A percentile compares a stretch with the other conserved stretches of the same genome.
Evolutionary conservation across 176 grass and related monocot genomes (phyloP).

Genomic region (Oryza meridionalis): DNA sequence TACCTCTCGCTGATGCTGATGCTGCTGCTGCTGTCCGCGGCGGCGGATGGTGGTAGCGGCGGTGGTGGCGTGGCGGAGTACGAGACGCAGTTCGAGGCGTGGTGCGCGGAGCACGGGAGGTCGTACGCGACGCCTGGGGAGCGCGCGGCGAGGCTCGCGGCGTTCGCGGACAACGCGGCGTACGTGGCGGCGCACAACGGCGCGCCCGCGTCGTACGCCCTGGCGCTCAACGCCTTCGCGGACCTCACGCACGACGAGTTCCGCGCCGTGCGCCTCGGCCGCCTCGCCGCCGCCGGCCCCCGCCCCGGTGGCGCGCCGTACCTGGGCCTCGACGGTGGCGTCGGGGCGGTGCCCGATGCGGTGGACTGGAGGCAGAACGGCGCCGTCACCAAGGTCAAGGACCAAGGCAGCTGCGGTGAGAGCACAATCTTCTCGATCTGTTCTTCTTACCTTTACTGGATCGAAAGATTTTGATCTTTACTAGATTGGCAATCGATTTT

Average conservation of each 20-base stretch:
- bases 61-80: background rate
- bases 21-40: background rate
- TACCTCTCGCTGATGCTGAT: conserved; percentile 12
- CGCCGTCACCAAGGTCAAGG: conserved; percentile 67
- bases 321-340: background rate
- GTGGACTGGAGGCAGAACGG: conserved; percentile 74
- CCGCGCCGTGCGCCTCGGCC: conserved; percentile 55
- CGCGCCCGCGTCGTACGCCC: conserved; percentile 47
- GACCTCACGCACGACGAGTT: conserved; percentile 73
- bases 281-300: conserved; percentile 39
- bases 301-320: background rate
- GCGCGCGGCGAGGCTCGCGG: conserved; percentile 61
- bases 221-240: conserved; percentile 74
- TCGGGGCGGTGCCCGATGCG: conserved; percentile 49
- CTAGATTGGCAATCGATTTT: background rate
- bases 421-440: background rate
- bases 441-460: background rate
- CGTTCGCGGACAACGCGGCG: conserved; percentile 70
- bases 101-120: conserved; percentile 71
- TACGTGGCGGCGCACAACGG: conserved; percentile 57
- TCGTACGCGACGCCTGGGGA: conserved; percentile 61
- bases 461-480: background rate
- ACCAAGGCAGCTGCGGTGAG: conserved; percentile 83
- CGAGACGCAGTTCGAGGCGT: conserved; percentile 70
- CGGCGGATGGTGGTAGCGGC: background rate